Evolutionary conservation across 2,329 filamentous ascomycete species (phyloP).

Genomic region (Colletotrichum spinosum): DNA sequence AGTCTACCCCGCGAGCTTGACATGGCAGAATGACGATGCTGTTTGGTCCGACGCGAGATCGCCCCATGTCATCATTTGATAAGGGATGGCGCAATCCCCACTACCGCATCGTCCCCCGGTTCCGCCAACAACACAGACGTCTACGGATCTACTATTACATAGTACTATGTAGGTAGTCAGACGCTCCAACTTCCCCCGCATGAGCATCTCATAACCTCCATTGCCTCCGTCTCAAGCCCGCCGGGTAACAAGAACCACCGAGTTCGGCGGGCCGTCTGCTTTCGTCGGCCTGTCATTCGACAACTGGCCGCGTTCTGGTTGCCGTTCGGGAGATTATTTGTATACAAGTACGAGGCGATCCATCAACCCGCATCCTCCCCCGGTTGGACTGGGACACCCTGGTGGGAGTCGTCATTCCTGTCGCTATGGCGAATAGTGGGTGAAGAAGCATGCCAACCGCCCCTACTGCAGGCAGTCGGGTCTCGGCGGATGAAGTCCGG

Average conservation of each 20-base stretch:
- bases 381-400: slow-evolving; percentile 6
- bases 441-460: neutral
- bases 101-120: slow-evolving; percentile 7
- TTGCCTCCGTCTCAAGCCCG: too few species aligned
- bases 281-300: slow-evolving; percentile 12
- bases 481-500: slow-evolving; percentile 7
- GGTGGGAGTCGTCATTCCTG: slow-evolving; percentile 29
- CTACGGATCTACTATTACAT: too few species aligned
- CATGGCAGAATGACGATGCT: neutral
- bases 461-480: slow-evolving; percentile 4
- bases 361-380: slow-evolving; percentile 21
- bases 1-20: slow-evolving; percentile 26
- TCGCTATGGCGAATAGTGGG: slow-evolving; percentile 33
- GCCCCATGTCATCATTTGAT: slow-evolving; percentile 37
- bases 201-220: neutral
- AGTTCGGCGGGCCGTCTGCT: slow-evolving; percentile 13
- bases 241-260: neutral
- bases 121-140: neutral
- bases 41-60: slow-evolving; percentile 25
- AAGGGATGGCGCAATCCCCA: slow-evolving; percentile 37
- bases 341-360: slow-evolving; percentile 2
- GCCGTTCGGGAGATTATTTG: slow-evolving; percentile 23
- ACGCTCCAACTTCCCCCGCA: neutral
- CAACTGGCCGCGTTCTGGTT: neutral
- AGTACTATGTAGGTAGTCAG: too few species aligned